These are phyloP conservation scores for Plantago lanceolata DNA, from an alignment of 305 asterid species.

Conservation along the genomic window DNA sequence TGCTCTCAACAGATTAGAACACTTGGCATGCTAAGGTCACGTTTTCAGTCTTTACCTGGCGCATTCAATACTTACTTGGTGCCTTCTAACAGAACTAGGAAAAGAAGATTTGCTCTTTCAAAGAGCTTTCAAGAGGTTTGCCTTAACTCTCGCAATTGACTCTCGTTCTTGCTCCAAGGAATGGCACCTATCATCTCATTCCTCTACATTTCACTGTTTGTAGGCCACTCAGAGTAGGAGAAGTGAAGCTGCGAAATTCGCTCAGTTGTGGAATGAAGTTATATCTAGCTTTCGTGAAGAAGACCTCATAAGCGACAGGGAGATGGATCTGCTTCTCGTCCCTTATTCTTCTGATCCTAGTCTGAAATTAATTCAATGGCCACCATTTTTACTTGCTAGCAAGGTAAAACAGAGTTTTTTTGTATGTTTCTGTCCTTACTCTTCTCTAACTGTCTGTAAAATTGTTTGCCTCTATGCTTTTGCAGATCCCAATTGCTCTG, in stretches of 20 bases:
- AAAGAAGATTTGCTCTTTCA: slow-evolving; percentile 43
- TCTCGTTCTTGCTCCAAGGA: slow-evolving; percentile 14
- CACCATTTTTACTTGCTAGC: slow-evolving; percentile 68
- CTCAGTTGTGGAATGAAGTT: slow-evolving; percentile 71
- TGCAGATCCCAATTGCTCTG: slow-evolving; percentile 80
- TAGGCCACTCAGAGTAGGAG: slow-evolving; percentile 55
- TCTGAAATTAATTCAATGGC: slow-evolving; percentile 58
- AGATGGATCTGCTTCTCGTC: slow-evolving; percentile 65
- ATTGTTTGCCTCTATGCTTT: slow-evolving; percentile 1
- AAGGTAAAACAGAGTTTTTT: slow-evolving; percentile 37
- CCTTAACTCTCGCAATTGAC: slow-evolving; percentile 10
- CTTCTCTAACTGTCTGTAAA: background rate
- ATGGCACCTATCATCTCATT: background rate
- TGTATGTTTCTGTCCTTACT: slow-evolving; percentile 10
- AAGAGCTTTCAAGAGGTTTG: slow-evolving; percentile 46
- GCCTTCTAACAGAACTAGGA: slow-evolving; percentile 54
- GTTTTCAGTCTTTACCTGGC: slow-evolving; percentile 76
- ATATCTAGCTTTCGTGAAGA: slow-evolving; percentile 69
- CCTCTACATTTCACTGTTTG: slow-evolving; percentile 16
- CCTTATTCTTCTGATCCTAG: slow-evolving; percentile 69
- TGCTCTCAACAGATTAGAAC: slow-evolving; percentile 67
- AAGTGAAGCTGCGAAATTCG: slow-evolving; percentile 73
- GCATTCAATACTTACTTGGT: slow-evolving; percentile 78
- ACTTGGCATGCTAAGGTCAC: slow-evolving; percentile 83
- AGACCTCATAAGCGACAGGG: slow-evolving; percentile 67